Conservation (phyloP, 371 early-diverging fungal species). For the Coemansia sp. region DNA sequence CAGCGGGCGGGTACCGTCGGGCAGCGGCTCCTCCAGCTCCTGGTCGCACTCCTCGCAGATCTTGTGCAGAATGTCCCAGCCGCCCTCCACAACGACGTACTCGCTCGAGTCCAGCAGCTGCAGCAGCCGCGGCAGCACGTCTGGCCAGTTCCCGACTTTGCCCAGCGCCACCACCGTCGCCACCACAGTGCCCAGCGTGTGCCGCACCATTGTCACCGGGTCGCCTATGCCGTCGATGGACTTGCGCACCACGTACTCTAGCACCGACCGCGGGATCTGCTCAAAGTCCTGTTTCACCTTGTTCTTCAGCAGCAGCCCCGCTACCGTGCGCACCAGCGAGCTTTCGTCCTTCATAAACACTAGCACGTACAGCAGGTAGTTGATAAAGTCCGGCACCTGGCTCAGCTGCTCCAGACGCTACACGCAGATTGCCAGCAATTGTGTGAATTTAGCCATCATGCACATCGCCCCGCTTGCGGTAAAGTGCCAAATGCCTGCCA, state of each 20-base stretch:
- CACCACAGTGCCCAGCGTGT: slow-evolving; percentile 81
- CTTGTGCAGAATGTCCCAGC: slow-evolving; percentile 82
- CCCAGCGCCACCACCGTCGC: slow-evolving; percentile 77
- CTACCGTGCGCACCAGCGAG: slow-evolving; percentile 72
- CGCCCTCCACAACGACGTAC: slow-evolving; percentile 74
- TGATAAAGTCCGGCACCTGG: slow-evolving; percentile 84
- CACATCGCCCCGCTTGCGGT: background rate
- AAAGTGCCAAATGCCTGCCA: too few relatives aligned
- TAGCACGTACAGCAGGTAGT: slow-evolving; percentile 84
- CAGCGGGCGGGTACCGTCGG: slow-evolving; percentile 70
- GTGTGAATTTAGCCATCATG: slow-evolving; percentile 8
- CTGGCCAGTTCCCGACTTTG: slow-evolving; percentile 76
- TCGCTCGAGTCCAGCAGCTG: slow-evolving; percentile 70
- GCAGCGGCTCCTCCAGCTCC: slow-evolving; percentile 71
- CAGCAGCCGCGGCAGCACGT: slow-evolving; percentile 74
- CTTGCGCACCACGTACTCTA: slow-evolving; percentile 74
- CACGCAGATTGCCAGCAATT: background rate
- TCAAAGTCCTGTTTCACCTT: slow-evolving; percentile 65
- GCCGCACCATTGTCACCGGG: slow-evolving; percentile 61
- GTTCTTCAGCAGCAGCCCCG: slow-evolving; percentile 89
- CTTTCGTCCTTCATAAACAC: slow-evolving; percentile 64
- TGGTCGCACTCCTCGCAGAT: slow-evolving; percentile 90
- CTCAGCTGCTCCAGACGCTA: slow-evolving; percentile 84
- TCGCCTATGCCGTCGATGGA: slow-evolving; percentile 78
- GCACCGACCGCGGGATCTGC: slow-evolving; percentile 62